phyloP scores from a whole-genome alignment of 164 flowering plant species.

The Liriodendron chinense region DNA sequence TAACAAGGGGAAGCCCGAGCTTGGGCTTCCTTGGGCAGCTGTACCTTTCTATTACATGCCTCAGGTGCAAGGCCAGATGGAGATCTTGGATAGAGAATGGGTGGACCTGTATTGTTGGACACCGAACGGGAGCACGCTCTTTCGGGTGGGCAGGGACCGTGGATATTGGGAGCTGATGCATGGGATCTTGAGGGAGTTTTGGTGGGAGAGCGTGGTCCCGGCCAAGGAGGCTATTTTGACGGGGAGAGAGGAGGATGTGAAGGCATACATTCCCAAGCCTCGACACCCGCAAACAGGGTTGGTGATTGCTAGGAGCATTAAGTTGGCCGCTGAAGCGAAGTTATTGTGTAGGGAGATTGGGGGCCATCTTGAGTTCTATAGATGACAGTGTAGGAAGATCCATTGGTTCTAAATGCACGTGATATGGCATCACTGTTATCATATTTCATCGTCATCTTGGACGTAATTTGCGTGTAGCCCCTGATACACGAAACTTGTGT shows the following conservation, averaged over 20 bases:
- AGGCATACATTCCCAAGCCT: conserved; percentile 48
- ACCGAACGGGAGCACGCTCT: conserved; percentile 80
- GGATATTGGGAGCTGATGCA: conserved; percentile 75
- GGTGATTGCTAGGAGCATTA: conserved; percentile 51
- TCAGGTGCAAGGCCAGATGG: conserved; percentile 98
- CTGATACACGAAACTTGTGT: too few relatives aligned
- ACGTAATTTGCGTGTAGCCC: too few relatives aligned
- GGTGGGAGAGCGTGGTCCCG: conserved; percentile 96
- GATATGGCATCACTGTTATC: too few relatives aligned
- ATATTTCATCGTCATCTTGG: too few relatives aligned
- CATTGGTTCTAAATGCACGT: too few relatives aligned
- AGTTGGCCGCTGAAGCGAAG: conserved; percentile 63
- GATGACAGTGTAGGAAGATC: too few relatives aligned
- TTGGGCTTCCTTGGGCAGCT: conserved; percentile 72
- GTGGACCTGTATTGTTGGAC: conserved; percentile 97
- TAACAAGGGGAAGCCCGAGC: conserved; percentile 91
- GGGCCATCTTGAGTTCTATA: conserved; percentile 64
- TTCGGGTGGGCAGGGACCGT: conserved; percentile 64
- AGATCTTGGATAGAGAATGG: conserved; percentile 89
- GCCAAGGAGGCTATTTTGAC: conserved; percentile 66
- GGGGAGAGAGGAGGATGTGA: conserved; percentile 53
- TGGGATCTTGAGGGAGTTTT: conserved; percentile 75
- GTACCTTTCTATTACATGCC: conserved; percentile 97
- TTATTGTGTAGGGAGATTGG: conserved; percentile 77
- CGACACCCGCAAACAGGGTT: conserved; percentile 75